phyloP scores from a whole-genome alignment of 140 eudicot species.

The Senecio squalidus region DNA sequence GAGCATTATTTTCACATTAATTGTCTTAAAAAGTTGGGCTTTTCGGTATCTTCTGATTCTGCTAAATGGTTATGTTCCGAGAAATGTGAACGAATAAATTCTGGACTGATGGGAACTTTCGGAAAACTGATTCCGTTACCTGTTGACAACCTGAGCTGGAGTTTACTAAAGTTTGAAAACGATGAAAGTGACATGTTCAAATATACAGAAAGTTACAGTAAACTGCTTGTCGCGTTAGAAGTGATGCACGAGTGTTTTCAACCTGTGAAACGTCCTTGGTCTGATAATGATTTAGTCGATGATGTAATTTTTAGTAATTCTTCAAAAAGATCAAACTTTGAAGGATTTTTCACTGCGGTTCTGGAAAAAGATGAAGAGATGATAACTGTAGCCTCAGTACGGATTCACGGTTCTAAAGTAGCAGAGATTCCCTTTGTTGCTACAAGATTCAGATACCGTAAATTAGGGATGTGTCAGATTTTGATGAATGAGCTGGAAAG shows the following conservation, averaged over 20 bases:
- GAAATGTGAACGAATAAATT: slow-evolving; percentile 41
- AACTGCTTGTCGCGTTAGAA: slow-evolving; percentile 48
- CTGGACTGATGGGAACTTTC: slow-evolving; percentile 28
- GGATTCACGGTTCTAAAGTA: slow-evolving; percentile 65
- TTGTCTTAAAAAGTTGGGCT: slow-evolving; percentile 40
- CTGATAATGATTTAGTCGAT: slow-evolving; percentile 53
- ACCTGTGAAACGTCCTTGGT: slow-evolving; percentile 49
- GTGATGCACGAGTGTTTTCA: slow-evolving; percentile 90
- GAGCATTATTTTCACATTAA: slow-evolving; percentile 44
- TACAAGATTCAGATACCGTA: slow-evolving; percentile 57
- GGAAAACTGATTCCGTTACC: slow-evolving; percentile 35
- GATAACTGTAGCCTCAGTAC: slow-evolving; percentile 48
- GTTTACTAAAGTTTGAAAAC: slow-evolving; percentile 32
- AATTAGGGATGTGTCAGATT: slow-evolving; percentile 73
- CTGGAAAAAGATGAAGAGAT: slow-evolving; percentile 55
- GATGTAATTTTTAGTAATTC: slow-evolving; percentile 63
- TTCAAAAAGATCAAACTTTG: slow-evolving; percentile 45
- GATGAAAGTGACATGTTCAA: slow-evolving; percentile 14
- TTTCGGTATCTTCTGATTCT: background rate
- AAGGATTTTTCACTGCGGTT: slow-evolving; percentile 67
- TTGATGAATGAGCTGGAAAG: slow-evolving; percentile 63
- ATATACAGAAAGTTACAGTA: slow-evolving; percentile 29
- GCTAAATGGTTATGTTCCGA: slow-evolving; percentile 50
- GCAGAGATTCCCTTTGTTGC: slow-evolving; percentile 89
- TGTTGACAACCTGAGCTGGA: slow-evolving; percentile 49